Evolutionary conservation across 2,329 filamentous ascomycete species (phyloP), one percentile per base, ranked within the genome.

Genomic region (Tympanopsis confertula): DNA sequence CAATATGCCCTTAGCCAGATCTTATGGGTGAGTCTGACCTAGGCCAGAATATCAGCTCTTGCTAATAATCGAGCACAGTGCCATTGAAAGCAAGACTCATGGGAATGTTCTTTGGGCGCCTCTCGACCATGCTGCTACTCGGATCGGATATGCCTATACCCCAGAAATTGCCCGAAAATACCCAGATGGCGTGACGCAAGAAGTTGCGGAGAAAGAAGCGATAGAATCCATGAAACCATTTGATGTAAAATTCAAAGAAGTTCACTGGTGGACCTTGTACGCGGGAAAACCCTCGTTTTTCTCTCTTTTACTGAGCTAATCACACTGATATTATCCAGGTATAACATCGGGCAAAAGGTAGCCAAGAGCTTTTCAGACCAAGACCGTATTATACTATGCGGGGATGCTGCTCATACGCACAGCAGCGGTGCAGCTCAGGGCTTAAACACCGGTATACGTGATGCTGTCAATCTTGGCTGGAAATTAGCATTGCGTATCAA

Each of bases 391-490:
- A 74, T 74, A 44, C 52, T 75, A 10, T 68, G 66, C 1, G 71
- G 71, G 0, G 71, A 76, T 47, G 68, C 70, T 15, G 71, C 67
- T 41, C 71, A 76, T 42, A 75, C 74, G 0, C 74, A 79, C 46
- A 72, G 66, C 1, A 74, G 74, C 2, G 78, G 78, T 46, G 74
- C 74, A 0, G 75, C 73, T 0, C 75, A 79, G 50, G 75, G 69
- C 3, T 67, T 71, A 63, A 72, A 72, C 42, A 66, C 68, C 12
- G 60, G 66, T 20, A 58, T 78, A 39, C 74, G 78, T 47, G 75
- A 79, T 42, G 63, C 64, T 2, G 66, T 65, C 50, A 69, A 69
- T 37, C 56, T 68, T 10, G 62, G 54, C 5, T 67, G 63, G 63
- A 67, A 67, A 46, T 48, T 67, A 4, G 57, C 56, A 4, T 40